phyloP scores from a whole-genome alignment of 306 rosid genomes.

The Quercus alba region DNA sequence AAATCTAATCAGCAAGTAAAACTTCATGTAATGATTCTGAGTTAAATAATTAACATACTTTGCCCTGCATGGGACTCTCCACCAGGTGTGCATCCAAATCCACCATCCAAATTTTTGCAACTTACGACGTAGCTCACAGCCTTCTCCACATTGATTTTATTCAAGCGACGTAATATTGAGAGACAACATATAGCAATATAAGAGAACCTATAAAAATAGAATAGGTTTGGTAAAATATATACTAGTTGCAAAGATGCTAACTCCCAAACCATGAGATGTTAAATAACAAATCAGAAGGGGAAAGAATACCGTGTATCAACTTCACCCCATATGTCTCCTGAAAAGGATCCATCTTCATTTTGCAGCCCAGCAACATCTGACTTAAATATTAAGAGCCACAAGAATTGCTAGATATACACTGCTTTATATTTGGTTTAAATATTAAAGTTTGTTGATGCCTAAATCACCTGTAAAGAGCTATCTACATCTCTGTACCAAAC shows the following conservation, averaged over 20 bases:
- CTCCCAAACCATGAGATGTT: not conserved
- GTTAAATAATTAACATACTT: constrained; percentile 43
- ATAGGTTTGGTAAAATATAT: not conserved
- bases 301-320: constrained; percentile 71
- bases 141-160: constrained; percentile 74
- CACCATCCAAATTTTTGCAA: constrained; percentile 90
- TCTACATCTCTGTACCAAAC: not conserved
- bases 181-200: constrained; percentile 76
- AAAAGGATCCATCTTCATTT: constrained; percentile 93
- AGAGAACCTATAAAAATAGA: constrained; percentile 62
- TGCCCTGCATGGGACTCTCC: constrained; percentile 96
- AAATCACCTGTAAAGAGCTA: not conserved
- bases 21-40: not conserved
- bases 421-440: not conserved
- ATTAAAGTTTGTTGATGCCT: not conserved
- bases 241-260: constrained; percentile 4
- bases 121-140: constrained; percentile 75
- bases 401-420: not conserved
- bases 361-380: constrained; percentile 78
- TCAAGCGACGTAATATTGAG: constrained; percentile 54
- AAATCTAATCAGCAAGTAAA: not conserved
- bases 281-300: not conserved
- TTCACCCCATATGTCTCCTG: constrained; percentile 96
- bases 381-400: constrained; percentile 39
- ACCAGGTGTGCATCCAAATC: constrained; percentile 90